These are phyloP conservation scores for Amaranthus tricolor DNA, from an alignment of 179 eudicot species.

Conservation along the genomic window DNA sequence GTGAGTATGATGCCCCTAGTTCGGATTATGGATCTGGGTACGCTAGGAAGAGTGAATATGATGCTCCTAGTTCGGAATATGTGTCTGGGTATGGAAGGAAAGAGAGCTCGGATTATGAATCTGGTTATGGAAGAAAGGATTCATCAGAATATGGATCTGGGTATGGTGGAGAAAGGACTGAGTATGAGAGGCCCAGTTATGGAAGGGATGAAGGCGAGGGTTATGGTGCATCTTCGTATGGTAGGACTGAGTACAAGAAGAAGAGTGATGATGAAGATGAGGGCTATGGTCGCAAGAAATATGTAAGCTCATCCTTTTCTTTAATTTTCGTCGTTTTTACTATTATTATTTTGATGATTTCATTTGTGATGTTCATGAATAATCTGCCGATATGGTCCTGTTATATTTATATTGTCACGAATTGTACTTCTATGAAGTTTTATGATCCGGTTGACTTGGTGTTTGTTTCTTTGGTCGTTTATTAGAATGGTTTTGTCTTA, in stretches of 20 bases:
- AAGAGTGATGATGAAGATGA: constrained; percentile 38
- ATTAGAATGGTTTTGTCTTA: too few relatives aligned
- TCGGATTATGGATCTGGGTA: constrained; percentile 35
- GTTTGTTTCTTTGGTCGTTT: too few relatives aligned
- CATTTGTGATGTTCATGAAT: neutral
- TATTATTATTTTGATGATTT: neutral
- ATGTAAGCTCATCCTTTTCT: constrained; percentile 39
- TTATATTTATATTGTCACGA: too few relatives aligned
- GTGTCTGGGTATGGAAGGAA: constrained; percentile 41
- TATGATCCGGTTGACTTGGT: too few relatives aligned
- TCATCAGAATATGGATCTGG: constrained; percentile 14
- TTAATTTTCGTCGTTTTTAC: neutral
- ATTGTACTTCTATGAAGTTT: too few relatives aligned
- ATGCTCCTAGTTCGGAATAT: constrained; percentile 12
- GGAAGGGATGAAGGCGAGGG: constrained; percentile 31
- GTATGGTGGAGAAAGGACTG: constrained; percentile 21
- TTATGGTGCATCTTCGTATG: constrained; percentile 4
- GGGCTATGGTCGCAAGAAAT: constrained; percentile 74
- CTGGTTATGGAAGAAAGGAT: constrained; percentile 24
- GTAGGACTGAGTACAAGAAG: constrained; percentile 19
- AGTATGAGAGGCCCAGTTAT: constrained; percentile 31
- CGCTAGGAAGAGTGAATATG: constrained; percentile 16
- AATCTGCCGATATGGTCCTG: too few relatives aligned
- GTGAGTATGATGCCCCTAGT: constrained; percentile 23
- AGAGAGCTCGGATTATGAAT: constrained; percentile 13